Conservation (phyloP, 768 basidiomycete species). For the Leccinum rimulosum region DNA sequence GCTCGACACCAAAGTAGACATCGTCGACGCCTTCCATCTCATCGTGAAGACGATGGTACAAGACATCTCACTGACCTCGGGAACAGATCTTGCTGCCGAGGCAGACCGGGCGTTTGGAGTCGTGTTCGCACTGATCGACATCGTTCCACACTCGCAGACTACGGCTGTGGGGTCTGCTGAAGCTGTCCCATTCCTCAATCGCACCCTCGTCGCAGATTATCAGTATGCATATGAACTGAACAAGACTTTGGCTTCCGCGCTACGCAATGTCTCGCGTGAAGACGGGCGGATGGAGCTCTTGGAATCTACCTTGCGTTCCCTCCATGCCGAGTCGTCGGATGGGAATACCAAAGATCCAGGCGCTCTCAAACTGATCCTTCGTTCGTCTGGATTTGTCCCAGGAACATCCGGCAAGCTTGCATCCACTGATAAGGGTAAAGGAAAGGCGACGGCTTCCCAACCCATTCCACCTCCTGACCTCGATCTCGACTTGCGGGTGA, state of each 20-base stretch:
- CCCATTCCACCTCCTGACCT: constrained; percentile 29
- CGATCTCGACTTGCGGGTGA: constrained; percentile 55
- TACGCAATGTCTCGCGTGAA: constrained; percentile 46
- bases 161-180: constrained; percentile 13
- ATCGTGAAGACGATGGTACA: constrained; percentile 49
- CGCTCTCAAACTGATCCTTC: constrained; percentile 60
- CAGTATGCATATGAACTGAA: constrained; percentile 64
- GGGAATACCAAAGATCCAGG: constrained; percentile 43
- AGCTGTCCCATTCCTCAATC: constrained; percentile 61
- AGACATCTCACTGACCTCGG: constrained; percentile 45
- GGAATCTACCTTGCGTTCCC: constrained; percentile 46
- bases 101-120: constrained; percentile 56
- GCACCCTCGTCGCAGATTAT: constrained; percentile 68
- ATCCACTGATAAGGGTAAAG: constrained; percentile 39
- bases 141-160: constrained; percentile 27
- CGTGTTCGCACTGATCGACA: constrained; percentile 56
- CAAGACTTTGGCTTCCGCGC: constrained; percentile 43
- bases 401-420: not conserved
- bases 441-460: constrained; percentile 28
- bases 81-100: constrained; percentile 41
- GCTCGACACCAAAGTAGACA: constrained; percentile 69
- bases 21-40: constrained; percentile 68
- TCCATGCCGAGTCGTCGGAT: constrained; percentile 28
- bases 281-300: constrained; percentile 59
- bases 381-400: constrained; percentile 53